Conservation (phyloP, 2,329 filamentous ascomycete species). For the Fusarium irregulare region DNA sequence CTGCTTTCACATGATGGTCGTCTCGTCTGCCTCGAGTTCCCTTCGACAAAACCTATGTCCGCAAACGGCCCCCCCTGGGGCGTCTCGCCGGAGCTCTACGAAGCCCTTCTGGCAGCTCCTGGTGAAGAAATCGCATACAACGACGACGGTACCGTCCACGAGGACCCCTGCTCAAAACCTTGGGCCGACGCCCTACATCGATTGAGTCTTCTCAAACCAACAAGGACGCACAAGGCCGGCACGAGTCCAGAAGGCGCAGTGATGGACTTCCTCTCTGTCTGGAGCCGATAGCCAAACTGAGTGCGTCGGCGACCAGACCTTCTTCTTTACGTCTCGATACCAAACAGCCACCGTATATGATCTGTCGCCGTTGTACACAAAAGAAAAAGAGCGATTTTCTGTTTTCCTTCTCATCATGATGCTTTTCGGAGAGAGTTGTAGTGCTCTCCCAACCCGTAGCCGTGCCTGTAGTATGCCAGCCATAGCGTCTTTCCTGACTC, state of each 20-base stretch:
- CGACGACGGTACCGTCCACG: constrained; percentile 57
- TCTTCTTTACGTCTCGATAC: constrained; percentile 41
- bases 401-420: constrained; percentile 37
- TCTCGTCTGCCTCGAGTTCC: constrained; percentile 79
- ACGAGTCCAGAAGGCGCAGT: constrained; percentile 58
- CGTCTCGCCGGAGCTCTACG: constrained; percentile 75
- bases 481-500: constrained; percentile 72
- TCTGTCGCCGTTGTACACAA: constrained; percentile 35
- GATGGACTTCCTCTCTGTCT: constrained; percentile 66
- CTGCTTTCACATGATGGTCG: constrained; percentile 63
- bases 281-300: constrained; percentile 52
- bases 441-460: constrained; percentile 94
- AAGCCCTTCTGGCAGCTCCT: constrained; percentile 76
- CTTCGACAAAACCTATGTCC: constrained; percentile 74
- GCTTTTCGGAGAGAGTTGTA: constrained; percentile 85
- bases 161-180: constrained; percentile 54
- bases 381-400: constrained; percentile 40
- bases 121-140: constrained; percentile 74
- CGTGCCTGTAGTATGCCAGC: constrained; percentile 95
- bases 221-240: constrained; percentile 61
- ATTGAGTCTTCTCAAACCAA: constrained; percentile 62
- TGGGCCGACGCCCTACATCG: constrained; percentile 54
- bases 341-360: constrained; percentile 41
- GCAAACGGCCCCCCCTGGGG: constrained; percentile 79
- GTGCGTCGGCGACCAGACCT: constrained; percentile 8